Conservation (phyloP, 768 basidiomycete species). For the Termitomyces titanicus region DNA sequence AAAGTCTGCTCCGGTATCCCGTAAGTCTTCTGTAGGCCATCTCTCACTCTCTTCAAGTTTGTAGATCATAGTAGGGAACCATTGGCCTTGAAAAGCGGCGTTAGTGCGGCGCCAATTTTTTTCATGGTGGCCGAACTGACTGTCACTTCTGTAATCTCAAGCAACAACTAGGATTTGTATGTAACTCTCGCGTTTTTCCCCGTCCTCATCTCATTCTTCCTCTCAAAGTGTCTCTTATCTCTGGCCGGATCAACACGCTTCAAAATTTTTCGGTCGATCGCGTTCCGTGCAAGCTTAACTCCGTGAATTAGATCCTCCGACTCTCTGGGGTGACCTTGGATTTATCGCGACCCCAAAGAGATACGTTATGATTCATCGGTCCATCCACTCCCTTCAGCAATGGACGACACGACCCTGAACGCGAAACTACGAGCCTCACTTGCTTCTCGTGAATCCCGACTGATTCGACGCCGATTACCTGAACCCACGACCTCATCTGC, state of each 20-base stretch:
- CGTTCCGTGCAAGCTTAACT: not conserved
- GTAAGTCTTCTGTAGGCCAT: too few relatives aligned
- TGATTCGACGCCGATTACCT: slow-evolving; percentile 69
- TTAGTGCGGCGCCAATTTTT: too few relatives aligned
- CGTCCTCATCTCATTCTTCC: not conserved
- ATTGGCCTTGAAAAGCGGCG: too few relatives aligned
- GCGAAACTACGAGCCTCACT: slow-evolving; percentile 49
- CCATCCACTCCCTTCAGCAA: not conserved
- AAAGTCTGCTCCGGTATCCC: too few relatives aligned
- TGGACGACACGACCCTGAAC: slow-evolving; percentile 22
- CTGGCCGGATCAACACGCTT: not conserved
- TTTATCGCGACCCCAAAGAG: not conserved
- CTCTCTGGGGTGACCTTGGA: not conserved
- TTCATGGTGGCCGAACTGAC: too few relatives aligned
- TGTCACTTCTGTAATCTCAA: too few relatives aligned
- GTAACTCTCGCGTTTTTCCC: too few relatives aligned
- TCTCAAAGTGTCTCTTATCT: not conserved
- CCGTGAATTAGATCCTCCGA: not conserved
- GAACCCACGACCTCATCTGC: slow-evolving; percentile 40
- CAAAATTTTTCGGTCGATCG: not conserved
- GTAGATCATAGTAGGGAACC: too few relatives aligned
- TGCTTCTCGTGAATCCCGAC: slow-evolving; percentile 58
- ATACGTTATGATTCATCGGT: not conserved
- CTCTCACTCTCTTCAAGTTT: too few relatives aligned
- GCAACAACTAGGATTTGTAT: too few relatives aligned